Percentiles rank a stretch among this genome's conserved stretches.
Evolutionary conservation across 768 basidiomycete genomes (phyloP).

Genomic region (Chalciporus pseudorubinellus): DNA sequence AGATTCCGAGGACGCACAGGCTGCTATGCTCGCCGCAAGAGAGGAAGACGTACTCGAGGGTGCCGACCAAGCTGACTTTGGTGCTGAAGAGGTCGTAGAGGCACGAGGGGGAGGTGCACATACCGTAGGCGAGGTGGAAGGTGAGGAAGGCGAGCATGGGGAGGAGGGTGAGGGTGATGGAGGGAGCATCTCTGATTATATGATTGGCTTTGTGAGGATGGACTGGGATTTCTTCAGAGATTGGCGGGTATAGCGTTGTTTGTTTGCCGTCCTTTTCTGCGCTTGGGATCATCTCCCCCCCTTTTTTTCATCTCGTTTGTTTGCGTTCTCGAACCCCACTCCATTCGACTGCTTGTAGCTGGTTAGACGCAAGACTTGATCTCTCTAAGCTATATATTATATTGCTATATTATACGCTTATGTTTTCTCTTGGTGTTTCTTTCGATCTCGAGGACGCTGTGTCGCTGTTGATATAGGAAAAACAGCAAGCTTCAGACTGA

Average conservation of each 20-base stretch:
- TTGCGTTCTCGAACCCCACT: slow-evolving; percentile 3
- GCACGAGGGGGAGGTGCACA: slow-evolving; percentile 27
- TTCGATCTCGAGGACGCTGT: too few species aligned
- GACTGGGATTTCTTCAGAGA: slow-evolving; percentile 73
- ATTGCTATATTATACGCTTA: slow-evolving; percentile 23
- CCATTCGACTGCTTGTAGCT: neutral
- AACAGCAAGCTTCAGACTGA: too few species aligned
- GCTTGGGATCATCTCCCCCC: too few species aligned
- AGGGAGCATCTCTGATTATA: slow-evolving; percentile 80
- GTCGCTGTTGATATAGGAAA: too few species aligned
- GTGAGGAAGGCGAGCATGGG: slow-evolving; percentile 39
- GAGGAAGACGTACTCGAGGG: slow-evolving; percentile 73
- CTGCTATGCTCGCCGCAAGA: slow-evolving; percentile 71
- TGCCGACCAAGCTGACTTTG: slow-evolving; percentile 80
- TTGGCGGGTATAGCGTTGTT: slow-evolving; percentile 52
- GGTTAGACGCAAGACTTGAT: neutral
- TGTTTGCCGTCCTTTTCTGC: neutral
- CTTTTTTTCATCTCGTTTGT: neutral
- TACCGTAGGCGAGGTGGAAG: slow-evolving; percentile 33
- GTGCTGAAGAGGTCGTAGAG: slow-evolving; percentile 39
- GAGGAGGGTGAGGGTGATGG: slow-evolving; percentile 61
- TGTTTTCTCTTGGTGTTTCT: too few species aligned
- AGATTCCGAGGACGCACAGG: slow-evolving; percentile 82
- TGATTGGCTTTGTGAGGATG: slow-evolving; percentile 62
- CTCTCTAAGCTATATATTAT: slow-evolving; percentile 9